phyloP scores from a whole-genome alignment of 2,329 filamentous ascomycete species.

The Alternaria postmessia region DNA sequence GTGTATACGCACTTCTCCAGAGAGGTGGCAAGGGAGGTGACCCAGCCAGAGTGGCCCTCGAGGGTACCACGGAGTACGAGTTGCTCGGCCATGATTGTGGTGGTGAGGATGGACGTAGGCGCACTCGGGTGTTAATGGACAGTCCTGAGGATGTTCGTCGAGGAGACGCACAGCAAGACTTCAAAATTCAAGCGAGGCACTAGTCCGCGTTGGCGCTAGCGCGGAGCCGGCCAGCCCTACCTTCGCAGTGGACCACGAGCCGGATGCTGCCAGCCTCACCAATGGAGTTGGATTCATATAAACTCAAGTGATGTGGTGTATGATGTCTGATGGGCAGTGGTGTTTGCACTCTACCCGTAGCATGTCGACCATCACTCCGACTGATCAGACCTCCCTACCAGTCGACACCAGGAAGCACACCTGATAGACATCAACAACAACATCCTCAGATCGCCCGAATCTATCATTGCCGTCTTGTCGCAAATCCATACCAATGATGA shows the following conservation, averaged over 20 bases:
- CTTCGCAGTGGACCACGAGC: not conserved
- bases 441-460: not conserved
- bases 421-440: not conserved
- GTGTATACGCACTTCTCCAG: slow-evolving; percentile 81
- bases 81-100: slow-evolving; percentile 81
- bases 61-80: slow-evolving; percentile 96
- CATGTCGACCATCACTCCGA: not conserved
- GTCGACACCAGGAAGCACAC: not conserved
- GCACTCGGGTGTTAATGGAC: slow-evolving; percentile 41
- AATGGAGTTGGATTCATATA: not conserved
- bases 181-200: slow-evolving; percentile 21
- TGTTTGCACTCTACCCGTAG: rapidly evolving
- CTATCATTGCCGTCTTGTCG: not conserved
- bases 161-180: slow-evolving; percentile 15
- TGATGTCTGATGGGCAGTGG: not conserved
- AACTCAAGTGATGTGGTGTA: not conserved
- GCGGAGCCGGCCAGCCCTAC: not conserved
- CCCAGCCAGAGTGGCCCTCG: slow-evolving; percentile 99
- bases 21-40: slow-evolving; percentile 97
- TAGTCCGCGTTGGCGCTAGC: slow-evolving; percentile 7
- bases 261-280: not conserved
- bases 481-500: not conserved
- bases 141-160: slow-evolving; percentile 34
- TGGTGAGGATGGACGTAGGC: slow-evolving; percentile 41
- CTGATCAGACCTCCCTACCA: not conserved